phyloP scores from a whole-genome alignment of 2,329 filamentous ascomycete species.

The Pseudocercospora ulei region DNA sequence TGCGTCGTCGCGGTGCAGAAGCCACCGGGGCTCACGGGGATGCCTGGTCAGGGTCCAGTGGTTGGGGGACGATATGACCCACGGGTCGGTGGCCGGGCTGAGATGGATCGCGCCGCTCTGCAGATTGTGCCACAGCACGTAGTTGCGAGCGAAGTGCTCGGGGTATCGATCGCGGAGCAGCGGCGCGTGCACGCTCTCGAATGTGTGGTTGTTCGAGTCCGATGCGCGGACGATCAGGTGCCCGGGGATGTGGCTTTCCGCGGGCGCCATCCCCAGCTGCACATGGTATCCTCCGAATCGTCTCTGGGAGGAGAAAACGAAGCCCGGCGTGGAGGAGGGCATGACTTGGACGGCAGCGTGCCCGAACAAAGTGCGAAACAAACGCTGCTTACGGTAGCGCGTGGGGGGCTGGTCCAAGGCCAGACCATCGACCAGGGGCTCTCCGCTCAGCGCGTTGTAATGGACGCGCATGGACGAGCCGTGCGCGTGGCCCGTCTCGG shows the following conservation, averaged over 20 bases:
- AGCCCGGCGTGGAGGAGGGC: constrained; percentile 46
- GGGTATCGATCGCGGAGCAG: background rate
- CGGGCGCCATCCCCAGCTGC: background rate
- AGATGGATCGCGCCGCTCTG: constrained; percentile 44
- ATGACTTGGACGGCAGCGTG: constrained; percentile 44
- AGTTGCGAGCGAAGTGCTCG: constrained; percentile 21
- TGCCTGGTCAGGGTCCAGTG: constrained; percentile 32
- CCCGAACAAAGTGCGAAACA: constrained; percentile 47
- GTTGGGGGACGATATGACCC: constrained; percentile 12
- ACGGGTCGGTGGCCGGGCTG: constrained; percentile 30
- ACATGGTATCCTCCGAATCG: constrained; percentile 19
- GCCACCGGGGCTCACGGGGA: constrained; percentile 39
- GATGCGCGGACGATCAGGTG: constrained; percentile 4
- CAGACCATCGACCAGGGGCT: constrained; percentile 44
- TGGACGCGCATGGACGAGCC: constrained; percentile 33
- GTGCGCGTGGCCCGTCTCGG: constrained; percentile 21
- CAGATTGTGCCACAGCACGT: constrained; percentile 51
- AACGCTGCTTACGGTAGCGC: constrained; percentile 40
- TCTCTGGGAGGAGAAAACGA: constrained; percentile 44
- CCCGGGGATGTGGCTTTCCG: background rate
- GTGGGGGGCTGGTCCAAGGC: constrained; percentile 47
- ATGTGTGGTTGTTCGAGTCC: constrained; percentile 1
- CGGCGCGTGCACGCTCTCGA: constrained; percentile 5
- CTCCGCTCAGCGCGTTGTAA: constrained; percentile 42
- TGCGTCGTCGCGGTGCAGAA: constrained; percentile 9